Percentiles rank a stretch among this genome's conserved stretches.
These are phyloP conservation scores for Ormosia emarginata DNA, from an alignment of 306 rosid genomes.

Conservation along the genomic window DNA sequence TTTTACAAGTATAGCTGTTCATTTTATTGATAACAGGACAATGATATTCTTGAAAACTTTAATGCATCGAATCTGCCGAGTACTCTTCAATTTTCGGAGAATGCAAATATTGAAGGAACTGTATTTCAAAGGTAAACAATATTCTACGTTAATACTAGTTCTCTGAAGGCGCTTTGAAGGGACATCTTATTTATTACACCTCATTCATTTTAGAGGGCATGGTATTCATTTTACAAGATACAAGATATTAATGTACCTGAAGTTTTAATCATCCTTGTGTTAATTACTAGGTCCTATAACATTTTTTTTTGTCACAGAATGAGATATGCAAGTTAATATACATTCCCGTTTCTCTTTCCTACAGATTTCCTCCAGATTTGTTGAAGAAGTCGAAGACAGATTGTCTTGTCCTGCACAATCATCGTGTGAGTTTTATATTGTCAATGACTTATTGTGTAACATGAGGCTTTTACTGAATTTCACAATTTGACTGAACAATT, in stretches of 20 bases:
- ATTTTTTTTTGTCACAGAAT: background rate
- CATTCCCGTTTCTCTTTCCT: background rate
- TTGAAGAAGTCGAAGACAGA: conserved; percentile 64
- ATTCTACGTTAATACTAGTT: no score
- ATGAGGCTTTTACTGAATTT: background rate
- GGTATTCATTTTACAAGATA: background rate
- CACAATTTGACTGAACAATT: background rate
- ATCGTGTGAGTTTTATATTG: conserved; percentile 50
- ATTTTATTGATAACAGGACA: background rate
- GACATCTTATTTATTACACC: background rate
- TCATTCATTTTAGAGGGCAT: no score
- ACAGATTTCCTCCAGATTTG: conserved; percentile 84
- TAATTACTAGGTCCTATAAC: background rate
- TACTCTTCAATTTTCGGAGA: background rate
- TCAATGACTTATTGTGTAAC: background rate
- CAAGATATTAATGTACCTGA: background rate
- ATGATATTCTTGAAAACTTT: background rate
- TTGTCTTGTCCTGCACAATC: conserved; percentile 84
- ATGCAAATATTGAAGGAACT: no score
- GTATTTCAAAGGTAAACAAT: no score
- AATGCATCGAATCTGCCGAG: background rate
- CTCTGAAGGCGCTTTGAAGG: no score
- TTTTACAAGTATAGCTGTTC: background rate
- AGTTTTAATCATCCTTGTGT: background rate
- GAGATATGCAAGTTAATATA: background rate